These are phyloP conservation scores for Penicillium sp. DNA, from an alignment of 2,329 filamentous ascomycete genomes.

Conservation along the genomic window DNA sequence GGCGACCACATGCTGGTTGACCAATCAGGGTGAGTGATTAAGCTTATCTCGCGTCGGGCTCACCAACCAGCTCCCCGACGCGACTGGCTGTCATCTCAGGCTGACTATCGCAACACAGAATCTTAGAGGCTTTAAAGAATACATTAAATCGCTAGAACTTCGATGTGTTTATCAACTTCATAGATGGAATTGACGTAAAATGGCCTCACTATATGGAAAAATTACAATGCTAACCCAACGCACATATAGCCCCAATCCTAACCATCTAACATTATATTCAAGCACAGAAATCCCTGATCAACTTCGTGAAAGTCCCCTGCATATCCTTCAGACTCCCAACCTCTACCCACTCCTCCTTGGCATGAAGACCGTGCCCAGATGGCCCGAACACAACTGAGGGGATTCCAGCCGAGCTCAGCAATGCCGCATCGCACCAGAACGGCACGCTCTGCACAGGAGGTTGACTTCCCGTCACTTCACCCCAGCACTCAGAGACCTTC, in stretches of 20 bases:
- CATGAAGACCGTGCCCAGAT: conserved; percentile 55
- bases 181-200: too few relatives aligned
- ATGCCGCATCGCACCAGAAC: conserved; percentile 59
- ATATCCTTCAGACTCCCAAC: conserved; percentile 49
- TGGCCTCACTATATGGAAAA: too few relatives aligned
- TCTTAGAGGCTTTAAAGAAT: too few relatives aligned
- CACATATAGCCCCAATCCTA: background rate
- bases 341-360: conserved; percentile 57
- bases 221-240: background rate
- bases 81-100: too few relatives aligned
- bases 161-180: too few relatives aligned
- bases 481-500: conserved; percentile 36
- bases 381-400: conserved; percentile 55
- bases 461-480: conserved; percentile 31
- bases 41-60: background rate
- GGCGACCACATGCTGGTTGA: background rate
- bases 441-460: conserved; percentile 36
- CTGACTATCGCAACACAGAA: too few relatives aligned
- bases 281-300: conserved; percentile 29
- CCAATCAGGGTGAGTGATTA: background rate
- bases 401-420: conserved; percentile 53
- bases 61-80: background rate
- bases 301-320: conserved; percentile 23
- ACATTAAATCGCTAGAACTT: too few relatives aligned
- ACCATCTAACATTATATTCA: background rate